Conservation (phyloP, 192 early-diverging fungal genomes). For the Rhizoclosmatium sp. region DNA sequence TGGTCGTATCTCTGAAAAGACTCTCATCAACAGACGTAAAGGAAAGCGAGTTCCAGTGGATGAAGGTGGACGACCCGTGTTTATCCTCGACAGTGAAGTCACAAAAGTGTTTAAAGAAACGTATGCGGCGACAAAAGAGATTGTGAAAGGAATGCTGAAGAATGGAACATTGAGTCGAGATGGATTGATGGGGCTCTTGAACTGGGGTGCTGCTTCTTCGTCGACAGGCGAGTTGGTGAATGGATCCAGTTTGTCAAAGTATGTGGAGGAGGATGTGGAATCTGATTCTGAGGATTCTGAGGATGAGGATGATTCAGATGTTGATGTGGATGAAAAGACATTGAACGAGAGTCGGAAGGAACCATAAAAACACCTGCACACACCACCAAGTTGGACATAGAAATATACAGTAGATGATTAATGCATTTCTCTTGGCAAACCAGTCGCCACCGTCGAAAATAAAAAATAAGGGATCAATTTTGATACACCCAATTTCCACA, state of each 20-base stretch:
- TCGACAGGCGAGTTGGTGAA: no score
- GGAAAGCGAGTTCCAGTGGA: slow-evolving; percentile 2
- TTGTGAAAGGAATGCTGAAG: background rate
- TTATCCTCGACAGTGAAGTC: slow-evolving; percentile 4
- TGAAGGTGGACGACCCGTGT: slow-evolving; percentile 3
- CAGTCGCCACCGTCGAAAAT: no score
- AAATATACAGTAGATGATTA: no score
- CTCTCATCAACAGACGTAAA: background rate
- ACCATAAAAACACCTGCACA: no score
- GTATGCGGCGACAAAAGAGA: slow-evolving; percentile 5
- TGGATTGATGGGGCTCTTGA: slow-evolving; percentile 15
- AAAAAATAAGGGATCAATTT: no score
- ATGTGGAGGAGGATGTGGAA: no score
- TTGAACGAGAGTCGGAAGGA: no score
- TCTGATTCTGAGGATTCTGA: background rate
- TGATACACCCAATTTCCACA: no score
- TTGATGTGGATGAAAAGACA: background rate
- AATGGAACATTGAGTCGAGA: slow-evolving; percentile 23
- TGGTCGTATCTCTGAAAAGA: slow-evolving; percentile 1
- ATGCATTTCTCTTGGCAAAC: no score
- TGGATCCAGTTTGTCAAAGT: no score
- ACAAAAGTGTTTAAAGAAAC: slow-evolving; percentile 23
- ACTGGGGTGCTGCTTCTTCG: background rate
- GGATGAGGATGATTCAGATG: background rate
- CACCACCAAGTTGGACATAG: no score